Evolutionary conservation across 2,329 filamentous ascomycete species (phyloP), one percentile per base, ranked within the genome.

Genomic region (Bipolaris zeicola): DNA sequence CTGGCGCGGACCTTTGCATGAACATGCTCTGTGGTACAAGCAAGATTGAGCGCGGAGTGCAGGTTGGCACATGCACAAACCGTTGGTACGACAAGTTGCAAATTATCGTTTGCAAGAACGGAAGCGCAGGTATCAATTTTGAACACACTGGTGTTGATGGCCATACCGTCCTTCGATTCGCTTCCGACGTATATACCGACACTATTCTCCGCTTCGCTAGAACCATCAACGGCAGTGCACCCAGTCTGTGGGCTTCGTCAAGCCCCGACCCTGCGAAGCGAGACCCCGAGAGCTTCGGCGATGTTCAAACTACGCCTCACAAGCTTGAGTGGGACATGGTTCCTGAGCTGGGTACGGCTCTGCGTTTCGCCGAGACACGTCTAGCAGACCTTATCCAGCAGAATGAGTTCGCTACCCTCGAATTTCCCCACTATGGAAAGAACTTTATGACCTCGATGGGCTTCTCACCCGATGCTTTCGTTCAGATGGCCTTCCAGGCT

Each of bases 61-160:
- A 99, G 77, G 92, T 97, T 42, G 95, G 95, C 28, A 98, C 95
- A 1, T 99, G 95, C 78, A 97, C 94, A 13, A 99, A 99, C 77
- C 85, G 95, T 60, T 99, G 95, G 95, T 99, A 99, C 72, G 95
- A 99, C 79, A 99, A 99, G 80, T 83, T 99, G 45, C 95, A 99
- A 74, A 97, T 99, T 61, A 98, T 99, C 52, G 95, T 99, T 48
- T 98, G 95, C 83, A 96, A 96, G 80, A 99, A 98, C 77, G 95
- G 95, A 55, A 96, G 92, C 71, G 95, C 95, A 0, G 95, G 95
- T 5, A 98, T 99, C 85, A 99, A 99, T 79, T 98, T 99, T 69
- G 95, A 99, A 76, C 95, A 99, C 72, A 99, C 95, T 0, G 95
- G 95, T 64, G 94, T 99, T 5, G 95, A 99, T 70, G 95, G 95